Base-by-base conservation (phyloP, 768 basidiomycete species). In the Tricholomella constricta region DNA sequence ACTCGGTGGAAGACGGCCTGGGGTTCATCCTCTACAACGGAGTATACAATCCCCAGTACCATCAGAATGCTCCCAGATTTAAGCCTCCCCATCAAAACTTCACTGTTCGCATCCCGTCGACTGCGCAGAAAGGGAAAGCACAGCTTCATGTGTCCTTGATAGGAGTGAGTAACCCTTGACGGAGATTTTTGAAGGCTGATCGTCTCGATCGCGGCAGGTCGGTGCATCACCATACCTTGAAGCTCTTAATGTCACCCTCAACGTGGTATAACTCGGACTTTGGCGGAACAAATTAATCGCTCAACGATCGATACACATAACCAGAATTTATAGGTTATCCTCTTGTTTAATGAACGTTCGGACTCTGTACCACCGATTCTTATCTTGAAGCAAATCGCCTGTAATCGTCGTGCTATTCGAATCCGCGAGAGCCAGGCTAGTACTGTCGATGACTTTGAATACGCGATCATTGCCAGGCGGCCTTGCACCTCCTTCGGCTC, bases 21-120 rank as follows among this genome's bases (percentile, higher is more conserved):
- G 80, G 80, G 11, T 58, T 49, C 9, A 70, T 81, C n/a, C 65
- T 82, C 41, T 81, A 78, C 63, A 74, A 72, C 37, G 81, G 80
- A 15, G 63, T 62, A 9, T 82, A 70, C 52, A 57, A 63, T 22
- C 80, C 81, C 0, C 56, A 72, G 51, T 64, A 56, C 51, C 61
- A 73, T 17, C 55, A 68, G 10, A 5, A 31, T 2, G 55, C 62
- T 23, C 60, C 62, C 1, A 12, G 8, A 1, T n/a, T n/a, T n/a
- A 65, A 69, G 50, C 71, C 69, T 15, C 77, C 78, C 10, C 72
- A 77, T 63, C 65, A 81, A 50, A 78, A 79, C 56, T 76, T 78
- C 52, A 72, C 74, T 3, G 67, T 81, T 4, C 62, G 64, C 29
- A 61, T 81, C 11, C 79, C 79, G 1, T 43, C 64, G 22, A 41